Percentiles rank a stretch among this genome's conserved stretches.
phyloP scores from a whole-genome alignment of 805 yeast genomes.

The Starmerella potacharoeniae region DNA sequence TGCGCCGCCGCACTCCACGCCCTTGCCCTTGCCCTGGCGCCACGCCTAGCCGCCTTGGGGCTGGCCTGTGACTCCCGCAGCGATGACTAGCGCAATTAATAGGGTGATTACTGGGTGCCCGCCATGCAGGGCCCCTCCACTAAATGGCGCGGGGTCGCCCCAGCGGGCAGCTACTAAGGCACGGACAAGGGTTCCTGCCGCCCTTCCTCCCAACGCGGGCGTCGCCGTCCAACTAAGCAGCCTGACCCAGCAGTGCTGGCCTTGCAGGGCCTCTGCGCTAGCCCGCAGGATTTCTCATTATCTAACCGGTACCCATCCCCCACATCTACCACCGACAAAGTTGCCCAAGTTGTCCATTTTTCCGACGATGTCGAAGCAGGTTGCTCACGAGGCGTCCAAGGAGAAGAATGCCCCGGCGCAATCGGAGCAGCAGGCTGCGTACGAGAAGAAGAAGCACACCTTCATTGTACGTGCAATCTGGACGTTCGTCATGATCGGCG shows the following conservation, averaged over 20 bases:
- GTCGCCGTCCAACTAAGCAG: no score
- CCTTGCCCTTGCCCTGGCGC: neutral
- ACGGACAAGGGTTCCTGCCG: no score
- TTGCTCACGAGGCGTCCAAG: neutral
- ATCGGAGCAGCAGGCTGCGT: constrained; percentile 8
- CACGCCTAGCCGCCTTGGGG: neutral
- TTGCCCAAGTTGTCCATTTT: neutral
- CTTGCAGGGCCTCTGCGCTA: no score
- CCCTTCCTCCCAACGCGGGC: no score
- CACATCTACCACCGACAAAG: neutral
- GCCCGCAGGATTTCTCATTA: neutral
- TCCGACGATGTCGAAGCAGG: neutral
- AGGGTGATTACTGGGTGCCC: no score
- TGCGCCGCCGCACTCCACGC: neutral
- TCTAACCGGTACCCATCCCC: neutral
- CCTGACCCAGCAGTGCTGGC: no score
- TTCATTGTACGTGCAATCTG: constrained; percentile 81
- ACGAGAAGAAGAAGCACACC: constrained; percentile 63
- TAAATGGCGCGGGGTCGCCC: no score
- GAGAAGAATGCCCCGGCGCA: neutral
- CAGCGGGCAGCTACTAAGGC: no score
- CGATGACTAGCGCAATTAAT: no score
- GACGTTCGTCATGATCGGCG: constrained; percentile 82
- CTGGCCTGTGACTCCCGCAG: no score
- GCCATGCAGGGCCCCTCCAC: no score